Percentiles rank a stretch among this genome's conserved stretches.
These are phyloP conservation scores for Acephala macrosclerotiorum DNA, from an alignment of 2,329 filamentous ascomycete species.

Conservation along the genomic window DNA sequence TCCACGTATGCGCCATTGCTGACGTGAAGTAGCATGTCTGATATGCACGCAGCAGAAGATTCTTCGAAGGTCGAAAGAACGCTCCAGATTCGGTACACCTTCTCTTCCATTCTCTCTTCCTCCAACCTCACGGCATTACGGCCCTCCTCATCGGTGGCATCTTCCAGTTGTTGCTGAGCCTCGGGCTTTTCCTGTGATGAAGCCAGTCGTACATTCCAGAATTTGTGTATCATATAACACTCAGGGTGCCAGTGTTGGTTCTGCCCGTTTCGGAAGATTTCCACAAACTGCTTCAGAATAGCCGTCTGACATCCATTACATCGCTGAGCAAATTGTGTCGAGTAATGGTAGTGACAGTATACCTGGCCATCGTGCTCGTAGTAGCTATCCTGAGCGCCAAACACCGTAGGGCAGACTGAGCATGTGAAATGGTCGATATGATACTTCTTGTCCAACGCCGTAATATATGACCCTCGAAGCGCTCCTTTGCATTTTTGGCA, in stretches of 20 bases:
- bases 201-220: slow-evolving; percentile 92
- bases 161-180: slow-evolving; percentile 47
- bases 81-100: slow-evolving; percentile 98
- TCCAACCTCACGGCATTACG: slow-evolving; percentile 80
- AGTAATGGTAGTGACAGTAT: slow-evolving; percentile 99
- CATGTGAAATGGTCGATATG: slow-evolving; percentile 99
- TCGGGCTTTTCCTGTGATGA: slow-evolving; percentile 55
- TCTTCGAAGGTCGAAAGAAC: slow-evolving; percentile 97
- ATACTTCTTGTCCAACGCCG: slow-evolving; percentile 95
- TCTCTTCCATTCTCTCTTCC: slow-evolving; percentile 96
- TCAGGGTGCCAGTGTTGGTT: slow-evolving; percentile 99
- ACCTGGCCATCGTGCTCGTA: slow-evolving; percentile 97
- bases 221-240: slow-evolving; percentile 99
- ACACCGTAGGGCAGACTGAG: slow-evolving; percentile 96
- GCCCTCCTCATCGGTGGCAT: slow-evolving; percentile 69
- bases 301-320: slow-evolving; percentile 98
- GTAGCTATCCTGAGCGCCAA: slow-evolving; percentile 97
- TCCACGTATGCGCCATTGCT: slow-evolving; percentile 97
- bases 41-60: slow-evolving; percentile 96
- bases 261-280: slow-evolving; percentile 96
- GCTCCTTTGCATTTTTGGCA: slow-evolving; percentile 94
- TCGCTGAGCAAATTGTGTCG: slow-evolving; percentile 92
- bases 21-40: slow-evolving; percentile 97
- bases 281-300: slow-evolving; percentile 98
- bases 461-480: slow-evolving; percentile 96